A percentile compares a stretch with the other conserved stretches of the same genome.
These are phyloP conservation scores for Trichoderma arundinaceum DNA, from an alignment of 2,329 filamentous ascomycete species.

Conservation along the genomic window DNA sequence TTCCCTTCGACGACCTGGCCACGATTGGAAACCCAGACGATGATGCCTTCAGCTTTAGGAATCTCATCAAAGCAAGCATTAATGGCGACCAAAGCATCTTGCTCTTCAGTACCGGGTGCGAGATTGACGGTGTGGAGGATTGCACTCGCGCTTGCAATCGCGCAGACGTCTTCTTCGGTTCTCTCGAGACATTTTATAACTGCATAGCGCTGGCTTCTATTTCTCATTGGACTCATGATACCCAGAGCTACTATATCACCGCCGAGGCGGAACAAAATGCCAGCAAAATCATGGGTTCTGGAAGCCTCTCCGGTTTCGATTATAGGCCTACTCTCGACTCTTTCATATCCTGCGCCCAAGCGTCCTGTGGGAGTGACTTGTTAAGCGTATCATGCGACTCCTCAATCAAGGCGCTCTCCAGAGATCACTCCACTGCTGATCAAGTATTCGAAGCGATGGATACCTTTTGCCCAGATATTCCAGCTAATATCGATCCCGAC, in stretches of 20 bases:
- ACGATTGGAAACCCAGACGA: constrained; percentile 39
- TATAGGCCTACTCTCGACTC: constrained; percentile 41
- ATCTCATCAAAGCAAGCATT: constrained; percentile 44
- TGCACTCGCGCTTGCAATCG: constrained; percentile 45
- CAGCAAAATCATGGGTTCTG: constrained; percentile 45
- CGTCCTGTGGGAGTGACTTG: constrained; percentile 45
- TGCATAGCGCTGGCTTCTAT: constrained; percentile 47
- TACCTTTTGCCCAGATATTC: constrained; percentile 45
- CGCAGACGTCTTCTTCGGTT: constrained; percentile 42
- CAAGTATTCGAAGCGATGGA: constrained; percentile 46
- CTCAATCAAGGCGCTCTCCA: constrained; percentile 39
- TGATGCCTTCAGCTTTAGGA: constrained; percentile 43
- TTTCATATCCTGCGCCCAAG: constrained; percentile 45
- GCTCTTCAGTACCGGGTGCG: constrained; percentile 45
- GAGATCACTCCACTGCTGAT: constrained; percentile 37
- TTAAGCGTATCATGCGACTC: constrained; percentile 42
- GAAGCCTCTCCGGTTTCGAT: constrained; percentile 42
- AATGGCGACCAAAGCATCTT: constrained; percentile 43
- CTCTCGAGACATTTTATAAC: constrained; percentile 49
- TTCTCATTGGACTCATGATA: constrained; percentile 44
- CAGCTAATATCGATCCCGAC: constrained; percentile 48
- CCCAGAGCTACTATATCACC: constrained; percentile 40
- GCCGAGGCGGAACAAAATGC: constrained; percentile 46
- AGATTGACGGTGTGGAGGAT: constrained; percentile 39
- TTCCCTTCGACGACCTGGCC: constrained; percentile 47